Evolutionary conservation across 2,329 filamentous ascomycete species (phyloP).

Genomic region (Xylaria sp.): DNA sequence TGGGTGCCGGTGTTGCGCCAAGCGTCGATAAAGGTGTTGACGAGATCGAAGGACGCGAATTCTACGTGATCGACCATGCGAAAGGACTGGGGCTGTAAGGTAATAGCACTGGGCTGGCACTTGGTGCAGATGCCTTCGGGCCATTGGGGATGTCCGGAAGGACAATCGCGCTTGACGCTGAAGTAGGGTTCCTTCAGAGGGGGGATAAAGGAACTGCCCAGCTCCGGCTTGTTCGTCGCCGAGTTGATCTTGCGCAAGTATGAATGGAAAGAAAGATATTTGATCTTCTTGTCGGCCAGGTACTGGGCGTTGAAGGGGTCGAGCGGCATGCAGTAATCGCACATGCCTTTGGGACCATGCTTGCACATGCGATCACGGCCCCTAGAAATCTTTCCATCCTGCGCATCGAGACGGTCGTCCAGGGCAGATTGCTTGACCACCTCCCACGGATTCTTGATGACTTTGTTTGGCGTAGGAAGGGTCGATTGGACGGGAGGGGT

Average conservation of each 20-base stretch:
- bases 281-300: conserved; percentile 93
- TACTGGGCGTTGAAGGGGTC: conserved; percentile 91
- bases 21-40: conserved; percentile 85
- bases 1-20: conserved; percentile 85
- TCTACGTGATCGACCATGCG: conserved; percentile 99
- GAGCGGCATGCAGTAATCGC: conserved; percentile 95
- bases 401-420: conserved; percentile 79
- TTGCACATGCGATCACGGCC: conserved; percentile 62
- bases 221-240: conserved; percentile 91
- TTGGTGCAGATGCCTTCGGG: conserved; percentile 97
- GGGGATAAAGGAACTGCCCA: conserved; percentile 91
- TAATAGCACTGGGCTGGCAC: conserved; percentile 96
- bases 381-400: conserved; percentile 61
- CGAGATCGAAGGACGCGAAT: conserved; percentile 76
- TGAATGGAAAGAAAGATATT: conserved; percentile 94
- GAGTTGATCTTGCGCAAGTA: conserved; percentile 93
- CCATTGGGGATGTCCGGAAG: conserved; percentile 87
- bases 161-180: conserved; percentile 81
- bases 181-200: conserved; percentile 90
- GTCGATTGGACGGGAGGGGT: conserved; percentile 58
- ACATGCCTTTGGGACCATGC: conserved; percentile 97
- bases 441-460: conserved; percentile 89
- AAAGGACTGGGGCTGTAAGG: conserved; percentile 85
- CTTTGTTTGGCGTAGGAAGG: conserved; percentile 49
- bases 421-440: conserved; percentile 79